Evolutionary conservation across 257 asterid genomes (phyloP).

Genomic region (Fraxinus excelsior): DNA sequence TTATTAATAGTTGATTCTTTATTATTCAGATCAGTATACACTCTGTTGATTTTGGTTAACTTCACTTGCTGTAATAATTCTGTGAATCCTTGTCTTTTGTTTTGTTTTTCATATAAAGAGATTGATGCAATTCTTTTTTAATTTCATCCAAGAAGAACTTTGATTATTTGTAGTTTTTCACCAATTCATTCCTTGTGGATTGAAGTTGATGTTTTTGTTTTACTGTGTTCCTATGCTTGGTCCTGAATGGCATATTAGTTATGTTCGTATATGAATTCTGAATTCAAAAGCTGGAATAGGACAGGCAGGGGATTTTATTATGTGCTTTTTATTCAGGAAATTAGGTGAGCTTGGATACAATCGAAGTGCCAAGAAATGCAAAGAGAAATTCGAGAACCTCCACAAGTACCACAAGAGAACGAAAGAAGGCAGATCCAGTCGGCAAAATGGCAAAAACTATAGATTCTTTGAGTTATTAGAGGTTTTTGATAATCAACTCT

Average conservation of each 20-base stretch:
- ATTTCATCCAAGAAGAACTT: neutral
- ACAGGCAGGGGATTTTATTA: slow-evolving; percentile 14
- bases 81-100: neutral
- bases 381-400: slow-evolving; percentile 76
- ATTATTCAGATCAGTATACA: neutral
- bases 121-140: neutral
- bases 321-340: slow-evolving; percentile 53
- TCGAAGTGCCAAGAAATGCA: slow-evolving; percentile 74
- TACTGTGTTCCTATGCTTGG: neutral
- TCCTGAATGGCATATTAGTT: neutral
- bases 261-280: neutral
- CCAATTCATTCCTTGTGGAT: neutral
- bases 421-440: slow-evolving; percentile 59
- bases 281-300: neutral
- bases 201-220: slow-evolving; percentile 2
- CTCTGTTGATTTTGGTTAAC: neutral
- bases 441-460: slow-evolving; percentile 57
- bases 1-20: neutral
- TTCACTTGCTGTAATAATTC: neutral
- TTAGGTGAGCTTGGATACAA: slow-evolving; percentile 69
- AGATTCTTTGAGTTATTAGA: slow-evolving; percentile 68
- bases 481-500: slow-evolving; percentile 43
- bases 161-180: neutral
- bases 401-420: slow-evolving; percentile 71
- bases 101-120: neutral